These are phyloP conservation scores for Saturnispora sekii DNA, from an alignment of 805 yeast genomes.

Conservation along the genomic window DNA sequence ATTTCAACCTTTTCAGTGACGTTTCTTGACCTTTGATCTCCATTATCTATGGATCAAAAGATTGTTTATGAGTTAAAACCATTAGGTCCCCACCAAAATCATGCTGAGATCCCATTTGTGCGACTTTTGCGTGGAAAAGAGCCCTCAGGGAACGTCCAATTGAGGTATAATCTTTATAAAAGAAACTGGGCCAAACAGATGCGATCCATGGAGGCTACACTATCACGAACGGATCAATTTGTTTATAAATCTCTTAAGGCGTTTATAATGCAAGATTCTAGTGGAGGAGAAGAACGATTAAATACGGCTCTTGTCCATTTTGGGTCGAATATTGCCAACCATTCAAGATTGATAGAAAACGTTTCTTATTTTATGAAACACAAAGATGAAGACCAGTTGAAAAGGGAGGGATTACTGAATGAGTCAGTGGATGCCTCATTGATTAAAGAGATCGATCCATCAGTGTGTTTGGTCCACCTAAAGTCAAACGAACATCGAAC, in stretches of 20 bases:
- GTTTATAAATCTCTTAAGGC: conserved; percentile 26
- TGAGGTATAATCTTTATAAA: conserved; percentile 34
- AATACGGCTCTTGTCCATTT: conserved; percentile 30
- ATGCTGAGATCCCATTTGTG: conserved; percentile 30
- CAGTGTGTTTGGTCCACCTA: conserved; percentile 12
- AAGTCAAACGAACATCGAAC: conserved; percentile 13
- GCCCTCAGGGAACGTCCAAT: conserved; percentile 26
- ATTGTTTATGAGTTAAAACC: conserved; percentile 23
- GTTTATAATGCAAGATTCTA: conserved; percentile 15
- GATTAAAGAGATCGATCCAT: conserved; percentile 13
- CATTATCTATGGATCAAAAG: conserved; percentile 22
- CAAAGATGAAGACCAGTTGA: conserved; percentile 6
- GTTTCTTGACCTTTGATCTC: neutral
- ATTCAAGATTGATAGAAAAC: conserved; percentile 27
- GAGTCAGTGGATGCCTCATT: neutral
- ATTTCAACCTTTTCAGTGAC: neutral
- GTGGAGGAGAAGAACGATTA: conserved; percentile 20
- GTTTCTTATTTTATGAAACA: conserved; percentile 12
- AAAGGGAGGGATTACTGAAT: neutral
- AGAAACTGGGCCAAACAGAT: conserved; percentile 31
- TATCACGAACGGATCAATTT: conserved; percentile 27
- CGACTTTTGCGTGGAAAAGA: conserved; percentile 36
- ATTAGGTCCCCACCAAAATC: neutral
- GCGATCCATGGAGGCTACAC: conserved; percentile 21
- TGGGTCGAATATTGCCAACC: conserved; percentile 36